Evolutionary conservation across 2,329 filamentous ascomycete species (phyloP), one percentile per base, ranked within the genome.

Genomic region (Pleurostoma richardsiae): DNA sequence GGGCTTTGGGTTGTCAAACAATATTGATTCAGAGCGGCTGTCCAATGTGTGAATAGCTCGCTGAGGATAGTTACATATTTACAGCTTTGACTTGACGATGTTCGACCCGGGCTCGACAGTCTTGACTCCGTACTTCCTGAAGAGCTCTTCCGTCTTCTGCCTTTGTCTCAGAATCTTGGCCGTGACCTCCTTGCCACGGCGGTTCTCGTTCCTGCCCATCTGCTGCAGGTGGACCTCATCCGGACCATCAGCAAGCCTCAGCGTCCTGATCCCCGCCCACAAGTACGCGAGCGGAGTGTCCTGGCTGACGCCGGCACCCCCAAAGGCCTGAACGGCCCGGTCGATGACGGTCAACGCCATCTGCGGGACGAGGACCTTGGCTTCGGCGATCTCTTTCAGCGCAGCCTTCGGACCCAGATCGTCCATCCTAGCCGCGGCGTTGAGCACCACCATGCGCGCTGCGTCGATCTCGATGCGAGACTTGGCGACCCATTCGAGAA

Each of bases 401-500:
- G 92, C 90, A 54, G 83, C 82, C 74, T 97, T 97, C 57, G 94
- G 88, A 56, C 92, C 86, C 26, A 84, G 80, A 56, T 88, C 80
- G 70, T 99, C 94, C 73, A 99, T 97, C 71, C 89, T 90, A 67
- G 95, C 86, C 50, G 94, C 94, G 1, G 94, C 94, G 69, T 97
- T 96, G 54, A 96, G 82, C 6, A 97, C 94, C 39, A 94, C 71
- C 8, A 99, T 80, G 33, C 94, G 87, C 0, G 92, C 89, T 1
- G 91, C 83, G 66, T 97, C 92, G 61, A 99, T 96, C 63, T 97
- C 92, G 56, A 97, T 84, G 30, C 94, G 85, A 2, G 90, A 94
- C 61, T 85, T 88, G 40, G 94, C 94, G 36, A 97, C 89, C 80
- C 94, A 95, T 65, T 96, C 90, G 39, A 97, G 82, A 68, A 96